phyloP scores from a whole-genome alignment of 2,329 filamentous ascomycete species.

The Colletotrichum sp. region DNA sequence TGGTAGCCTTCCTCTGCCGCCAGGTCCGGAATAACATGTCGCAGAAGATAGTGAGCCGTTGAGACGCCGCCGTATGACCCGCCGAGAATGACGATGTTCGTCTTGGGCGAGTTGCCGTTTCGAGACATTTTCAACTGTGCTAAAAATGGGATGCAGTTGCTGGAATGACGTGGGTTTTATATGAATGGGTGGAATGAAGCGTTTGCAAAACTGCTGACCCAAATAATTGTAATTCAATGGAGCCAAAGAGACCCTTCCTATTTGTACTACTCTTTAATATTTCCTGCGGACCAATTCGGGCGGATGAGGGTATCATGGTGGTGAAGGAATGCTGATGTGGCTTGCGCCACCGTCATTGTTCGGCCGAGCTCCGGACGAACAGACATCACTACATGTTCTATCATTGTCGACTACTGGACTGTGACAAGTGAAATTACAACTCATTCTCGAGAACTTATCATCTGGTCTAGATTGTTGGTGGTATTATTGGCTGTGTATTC shows the following conservation, averaged over 20 bases:
- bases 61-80: conserved; percentile 58
- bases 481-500: no score
- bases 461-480: no score
- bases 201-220: no score
- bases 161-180: background rate
- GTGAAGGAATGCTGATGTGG: background rate
- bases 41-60: conserved; percentile 57
- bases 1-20: conserved; percentile 40
- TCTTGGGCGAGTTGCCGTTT: conserved; percentile 16
- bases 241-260: background rate
- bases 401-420: no score
- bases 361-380: no score
- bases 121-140: background rate
- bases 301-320: background rate
- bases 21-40: conserved; percentile 51
- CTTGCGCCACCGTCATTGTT: background rate
- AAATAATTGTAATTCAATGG: background rate
- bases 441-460: no score
- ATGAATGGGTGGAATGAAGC: no score
- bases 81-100: conserved; percentile 56
- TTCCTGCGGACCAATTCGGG: background rate
- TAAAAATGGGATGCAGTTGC: background rate
- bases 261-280: background rate
- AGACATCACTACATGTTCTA: no score
- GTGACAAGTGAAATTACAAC: no score